These are phyloP conservation scores for carrot (Daucus carota) DNA, from an alignment of 129 eudicot species.

Conservation along the genomic window DNA sequence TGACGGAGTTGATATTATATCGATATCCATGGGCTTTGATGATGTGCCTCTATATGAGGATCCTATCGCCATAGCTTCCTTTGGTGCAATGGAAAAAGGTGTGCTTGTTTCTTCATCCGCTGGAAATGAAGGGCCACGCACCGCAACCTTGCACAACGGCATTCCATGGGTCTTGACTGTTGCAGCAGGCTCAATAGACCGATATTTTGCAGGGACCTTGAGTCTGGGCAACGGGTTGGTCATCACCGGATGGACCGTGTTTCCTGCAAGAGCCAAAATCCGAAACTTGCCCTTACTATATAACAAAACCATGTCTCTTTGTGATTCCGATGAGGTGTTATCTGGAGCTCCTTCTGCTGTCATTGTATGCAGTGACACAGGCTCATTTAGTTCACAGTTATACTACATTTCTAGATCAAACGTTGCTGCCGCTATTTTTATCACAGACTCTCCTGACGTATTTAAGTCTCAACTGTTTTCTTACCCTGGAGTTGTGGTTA, in stretches of 20 bases:
- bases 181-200: constrained; percentile 40
- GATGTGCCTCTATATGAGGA: constrained; percentile 19
- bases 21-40: constrained; percentile 43
- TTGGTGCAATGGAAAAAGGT: constrained; percentile 28
- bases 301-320: constrained; percentile 26
- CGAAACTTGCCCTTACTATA: constrained; percentile 25
- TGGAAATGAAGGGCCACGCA: constrained; percentile 14
- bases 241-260: constrained; percentile 35
- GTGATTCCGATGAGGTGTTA: constrained; percentile 22
- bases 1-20: constrained; percentile 52
- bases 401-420: background rate
- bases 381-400: background rate
- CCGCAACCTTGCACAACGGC: constrained; percentile 18
- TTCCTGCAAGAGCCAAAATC: constrained; percentile 33
- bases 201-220: constrained; percentile 23
- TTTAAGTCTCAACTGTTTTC: background rate
- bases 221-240: constrained; percentile 25
- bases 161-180: constrained; percentile 24
- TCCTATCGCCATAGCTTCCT: constrained; percentile 38
- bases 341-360: background rate
- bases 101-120: constrained; percentile 25
- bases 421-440: constrained; percentile 3
- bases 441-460: background rate
- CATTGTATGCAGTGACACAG: background rate
- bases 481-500: constrained; percentile 11